A percentile compares a stretch with the other conserved stretches of the same genome.
These are phyloP conservation scores for Paramecium sonneborni DNA, from an alignment of 73 alveolate genomes.

Conservation along the genomic window DNA sequence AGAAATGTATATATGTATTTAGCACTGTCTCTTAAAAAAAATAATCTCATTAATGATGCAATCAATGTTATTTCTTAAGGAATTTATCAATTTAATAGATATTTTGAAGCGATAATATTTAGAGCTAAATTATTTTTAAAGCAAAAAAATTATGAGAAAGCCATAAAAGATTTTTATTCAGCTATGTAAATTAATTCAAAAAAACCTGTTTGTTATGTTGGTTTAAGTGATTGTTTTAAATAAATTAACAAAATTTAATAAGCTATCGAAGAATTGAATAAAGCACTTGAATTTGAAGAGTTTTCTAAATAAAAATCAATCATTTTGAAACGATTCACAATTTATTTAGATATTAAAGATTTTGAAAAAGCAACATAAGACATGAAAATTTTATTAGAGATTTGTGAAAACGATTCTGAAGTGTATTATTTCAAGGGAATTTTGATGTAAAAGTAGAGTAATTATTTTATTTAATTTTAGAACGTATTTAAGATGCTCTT, in stretches of 20 bases:
- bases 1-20: conserved; percentile 43
- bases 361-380: neutral
- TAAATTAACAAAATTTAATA: conserved; percentile 25
- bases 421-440: conserved; percentile 77
- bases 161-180: conserved; percentile 62
- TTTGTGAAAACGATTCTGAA: conserved; percentile 59
- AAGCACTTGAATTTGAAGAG: conserved; percentile 27
- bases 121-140: conserved; percentile 70
- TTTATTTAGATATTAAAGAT: neutral
- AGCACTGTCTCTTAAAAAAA: conserved; percentile 37
- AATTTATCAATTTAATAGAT: conserved; percentile 59
- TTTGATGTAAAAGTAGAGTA: conserved; percentile 57
- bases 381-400: neutral
- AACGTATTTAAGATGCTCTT: conserved; percentile 69
- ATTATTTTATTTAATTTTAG: neutral
- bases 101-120: conserved; percentile 72
- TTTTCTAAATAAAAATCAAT: conserved; percentile 10
- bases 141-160: conserved; percentile 56
- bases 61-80: conserved; percentile 42
- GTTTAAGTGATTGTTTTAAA: conserved; percentile 75
- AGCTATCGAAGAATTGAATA: conserved; percentile 64
- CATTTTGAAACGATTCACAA: neutral
- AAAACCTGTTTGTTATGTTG: conserved; percentile 69
- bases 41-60: conserved; percentile 11
- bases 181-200: conserved; percentile 4